These are phyloP conservation scores for Kodamaea leandrae DNA, from an alignment of 805 yeast genomes.

Conservation along the genomic window DNA sequence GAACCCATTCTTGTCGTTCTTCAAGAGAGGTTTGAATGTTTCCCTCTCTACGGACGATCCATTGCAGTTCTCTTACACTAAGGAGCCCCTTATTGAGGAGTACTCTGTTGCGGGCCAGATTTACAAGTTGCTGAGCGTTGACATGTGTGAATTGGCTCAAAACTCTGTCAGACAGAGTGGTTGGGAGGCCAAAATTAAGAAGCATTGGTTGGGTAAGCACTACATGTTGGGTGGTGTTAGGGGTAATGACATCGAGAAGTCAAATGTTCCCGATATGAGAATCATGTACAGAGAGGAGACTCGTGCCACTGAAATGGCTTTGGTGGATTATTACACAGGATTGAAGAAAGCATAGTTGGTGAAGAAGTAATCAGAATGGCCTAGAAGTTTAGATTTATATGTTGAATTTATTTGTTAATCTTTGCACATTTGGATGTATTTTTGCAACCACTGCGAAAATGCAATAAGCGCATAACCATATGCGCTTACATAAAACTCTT, in stretches of 20 bases:
- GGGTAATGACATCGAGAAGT: conserved; percentile 88
- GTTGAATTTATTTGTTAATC: background rate
- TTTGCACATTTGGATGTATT: background rate
- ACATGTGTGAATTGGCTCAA: conserved; percentile 94
- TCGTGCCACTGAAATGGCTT: conserved; percentile 62
- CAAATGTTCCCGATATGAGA: conserved; percentile 91
- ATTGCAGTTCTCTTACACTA: conserved; percentile 91
- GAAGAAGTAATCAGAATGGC: background rate
- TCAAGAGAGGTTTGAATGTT: conserved; percentile 90
- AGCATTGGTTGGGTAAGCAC: conserved; percentile 86
- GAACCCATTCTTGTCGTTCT: conserved; percentile 89
- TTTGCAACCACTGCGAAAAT: background rate
- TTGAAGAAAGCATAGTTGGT: background rate
- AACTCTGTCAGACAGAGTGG: conserved; percentile 94
- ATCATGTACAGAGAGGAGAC: conserved; percentile 84
- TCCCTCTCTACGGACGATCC: conserved; percentile 98
- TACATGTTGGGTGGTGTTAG: conserved; percentile 58
- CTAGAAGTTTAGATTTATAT: no score
- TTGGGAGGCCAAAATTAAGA: conserved; percentile 80
- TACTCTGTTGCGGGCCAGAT: conserved; percentile 98
- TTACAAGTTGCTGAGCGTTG: conserved; percentile 89
- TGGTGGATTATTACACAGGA: conserved; percentile 56
- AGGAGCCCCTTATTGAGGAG: conserved; percentile 96
- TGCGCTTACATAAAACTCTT: background rate
- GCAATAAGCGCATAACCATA: background rate